phyloP scores from a whole-genome alignment of 1,284 basidiomycete genomes.

The Entoloma clypeatum region DNA sequence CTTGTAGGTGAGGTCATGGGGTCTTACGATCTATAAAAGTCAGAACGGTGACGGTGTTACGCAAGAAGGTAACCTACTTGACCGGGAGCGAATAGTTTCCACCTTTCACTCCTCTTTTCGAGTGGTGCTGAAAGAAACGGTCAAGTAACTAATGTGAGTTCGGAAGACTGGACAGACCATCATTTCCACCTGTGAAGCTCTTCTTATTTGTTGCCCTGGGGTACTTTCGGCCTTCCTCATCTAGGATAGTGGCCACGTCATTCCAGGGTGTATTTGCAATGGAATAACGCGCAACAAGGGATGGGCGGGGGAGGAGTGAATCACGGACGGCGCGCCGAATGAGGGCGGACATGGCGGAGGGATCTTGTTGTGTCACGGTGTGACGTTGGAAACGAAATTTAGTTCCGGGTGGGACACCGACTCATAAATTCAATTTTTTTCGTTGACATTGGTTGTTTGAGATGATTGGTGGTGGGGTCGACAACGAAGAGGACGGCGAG shows the following conservation, averaged over 20 bases:
- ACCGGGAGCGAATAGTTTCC: constrained; percentile 24
- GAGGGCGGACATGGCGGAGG: constrained; percentile 15
- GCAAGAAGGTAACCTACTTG: constrained; percentile 18
- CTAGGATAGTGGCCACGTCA: background rate
- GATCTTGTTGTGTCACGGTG: too few species aligned
- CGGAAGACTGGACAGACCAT: background rate
- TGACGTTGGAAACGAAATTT: too few species aligned
- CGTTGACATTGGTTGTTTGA: too few species aligned
- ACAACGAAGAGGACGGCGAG: too few species aligned
- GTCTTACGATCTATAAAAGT: constrained; percentile 38
- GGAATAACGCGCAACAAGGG: constrained; percentile 12
- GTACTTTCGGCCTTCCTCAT: constrained; percentile 1
- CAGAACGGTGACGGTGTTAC: constrained; percentile 5
- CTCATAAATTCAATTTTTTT: too few species aligned
- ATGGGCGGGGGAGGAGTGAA: constrained; percentile 7
- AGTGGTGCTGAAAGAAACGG: background rate
- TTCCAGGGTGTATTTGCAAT: background rate
- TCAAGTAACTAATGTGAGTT: background rate
- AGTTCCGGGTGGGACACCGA: constrained; percentile 24
- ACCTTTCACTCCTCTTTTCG: constrained; percentile 7
- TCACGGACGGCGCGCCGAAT: constrained; percentile 5
- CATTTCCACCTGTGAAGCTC: background rate
- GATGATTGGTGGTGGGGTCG: too few species aligned
- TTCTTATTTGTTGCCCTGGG: background rate
- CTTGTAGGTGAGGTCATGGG: constrained; percentile 43